A percentile compares a stretch with the other conserved stretches of the same genome.
phyloP scores from a whole-genome alignment of 495 filamentous ascomycete genomes.

The Trichoderma asperelloides region DNA sequence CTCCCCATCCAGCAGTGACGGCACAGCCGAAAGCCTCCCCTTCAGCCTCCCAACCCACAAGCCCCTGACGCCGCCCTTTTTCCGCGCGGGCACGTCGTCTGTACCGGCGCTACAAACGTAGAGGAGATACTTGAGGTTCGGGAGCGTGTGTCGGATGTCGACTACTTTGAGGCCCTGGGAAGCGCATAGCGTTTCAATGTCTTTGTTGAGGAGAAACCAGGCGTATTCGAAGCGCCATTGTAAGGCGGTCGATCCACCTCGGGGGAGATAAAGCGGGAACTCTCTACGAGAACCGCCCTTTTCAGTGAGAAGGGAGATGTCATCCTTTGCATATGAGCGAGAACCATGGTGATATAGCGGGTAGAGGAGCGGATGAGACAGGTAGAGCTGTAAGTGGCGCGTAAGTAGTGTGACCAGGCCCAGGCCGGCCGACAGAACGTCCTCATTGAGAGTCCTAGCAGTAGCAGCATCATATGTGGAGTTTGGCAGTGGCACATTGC shows the following conservation, averaged over 20 bases:
- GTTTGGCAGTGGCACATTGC: conserved; percentile 67
- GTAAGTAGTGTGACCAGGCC: conserved; percentile 73
- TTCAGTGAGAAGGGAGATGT: conserved; percentile 58
- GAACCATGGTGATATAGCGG: conserved; percentile 64
- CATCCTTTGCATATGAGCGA: conserved; percentile 68
- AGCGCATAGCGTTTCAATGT: conserved; percentile 77
- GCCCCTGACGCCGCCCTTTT: conserved; percentile 65
- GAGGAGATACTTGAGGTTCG: conserved; percentile 88
- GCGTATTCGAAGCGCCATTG: conserved; percentile 89
- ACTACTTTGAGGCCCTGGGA: conserved; percentile 65
- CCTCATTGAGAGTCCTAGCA: conserved; percentile 34
- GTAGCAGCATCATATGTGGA: conserved; percentile 49
- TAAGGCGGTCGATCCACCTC: conserved; percentile 51
- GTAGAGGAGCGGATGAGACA: conserved; percentile 71
- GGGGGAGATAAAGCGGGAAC: conserved; percentile 68
- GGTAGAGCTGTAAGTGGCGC: conserved; percentile 72
- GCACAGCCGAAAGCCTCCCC: conserved; percentile 9
- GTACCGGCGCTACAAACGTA: conserved; percentile 74
- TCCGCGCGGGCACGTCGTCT: conserved; percentile 67
- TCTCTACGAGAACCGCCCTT: conserved; percentile 40
- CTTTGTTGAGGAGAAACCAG: conserved; percentile 87
- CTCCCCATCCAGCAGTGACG: conserved; percentile 15
- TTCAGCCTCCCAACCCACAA: conserved; percentile 40
- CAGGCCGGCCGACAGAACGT: conserved; percentile 68
- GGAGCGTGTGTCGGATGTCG: conserved; percentile 83